These are phyloP conservation scores for Lachnellula hyalina DNA, from an alignment of 2,329 filamentous ascomycete species.

Conservation along the genomic window DNA sequence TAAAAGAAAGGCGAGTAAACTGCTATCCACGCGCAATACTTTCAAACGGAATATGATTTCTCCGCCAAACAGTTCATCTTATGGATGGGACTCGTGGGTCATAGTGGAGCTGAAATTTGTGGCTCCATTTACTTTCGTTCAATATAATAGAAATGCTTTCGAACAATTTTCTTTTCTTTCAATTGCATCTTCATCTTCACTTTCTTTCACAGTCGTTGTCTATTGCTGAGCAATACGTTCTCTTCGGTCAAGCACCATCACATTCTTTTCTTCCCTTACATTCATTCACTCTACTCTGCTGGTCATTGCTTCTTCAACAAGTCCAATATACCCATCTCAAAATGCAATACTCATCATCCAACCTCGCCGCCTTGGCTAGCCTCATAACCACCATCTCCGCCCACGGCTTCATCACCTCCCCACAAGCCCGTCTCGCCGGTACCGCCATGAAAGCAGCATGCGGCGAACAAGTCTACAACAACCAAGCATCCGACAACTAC, in stretches of 20 bases:
- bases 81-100: too few species aligned
- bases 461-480: conserved; percentile 38
- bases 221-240: conserved; percentile 20
- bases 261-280: conserved; percentile 14
- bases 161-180: neutral
- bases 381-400: conserved; percentile 39
- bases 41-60: too few species aligned
- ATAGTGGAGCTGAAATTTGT: neutral
- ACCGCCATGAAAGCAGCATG: conserved; percentile 40
- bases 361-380: conserved; percentile 17
- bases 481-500: conserved; percentile 25
- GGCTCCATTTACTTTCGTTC: neutral
- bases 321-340: conserved; percentile 7
- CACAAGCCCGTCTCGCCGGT: conserved; percentile 38
- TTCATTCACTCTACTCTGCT: conserved; percentile 17
- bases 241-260: conserved; percentile 16
- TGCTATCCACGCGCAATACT: too few species aligned
- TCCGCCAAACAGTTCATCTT: too few species aligned
- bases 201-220: conserved; percentile 1
- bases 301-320: conserved; percentile 11
- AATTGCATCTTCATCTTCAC: neutral
- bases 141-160: neutral
- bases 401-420: conserved; percentile 44
- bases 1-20: too few species aligned
- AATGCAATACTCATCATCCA: conserved; percentile 25